A percentile compares a stretch with the other conserved stretches of the same genome.
Conservation (phyloP, 1,284 basidiomycete species). For the Wolfiporia cocos region DNA sequence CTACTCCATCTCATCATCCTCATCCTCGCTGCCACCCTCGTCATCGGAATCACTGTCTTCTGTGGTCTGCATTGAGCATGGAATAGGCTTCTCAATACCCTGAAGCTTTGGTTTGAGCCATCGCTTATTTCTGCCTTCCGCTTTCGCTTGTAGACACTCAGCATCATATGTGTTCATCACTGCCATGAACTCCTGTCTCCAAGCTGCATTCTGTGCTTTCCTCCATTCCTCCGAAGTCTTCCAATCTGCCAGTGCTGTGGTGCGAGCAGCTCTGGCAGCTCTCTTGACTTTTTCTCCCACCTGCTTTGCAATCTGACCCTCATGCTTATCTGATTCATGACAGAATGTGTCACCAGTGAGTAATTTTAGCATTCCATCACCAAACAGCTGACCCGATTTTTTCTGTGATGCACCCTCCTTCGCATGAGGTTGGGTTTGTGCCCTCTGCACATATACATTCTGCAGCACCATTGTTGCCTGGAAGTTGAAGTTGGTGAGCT, state of each 20-base stretch:
- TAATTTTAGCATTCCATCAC: slow-evolving; percentile 9
- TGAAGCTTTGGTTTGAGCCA: too few species aligned
- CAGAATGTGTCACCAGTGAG: slow-evolving; percentile 8
- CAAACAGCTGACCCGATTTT: slow-evolving; percentile 7
- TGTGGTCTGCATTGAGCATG: too few species aligned
- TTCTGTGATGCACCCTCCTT: slow-evolving; percentile 15
- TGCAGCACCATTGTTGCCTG: slow-evolving; percentile 12
- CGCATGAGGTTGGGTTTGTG: slow-evolving; percentile 16
- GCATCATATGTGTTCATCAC: too few species aligned
- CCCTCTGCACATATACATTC: slow-evolving; percentile 10
- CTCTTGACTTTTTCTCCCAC: not conserved
- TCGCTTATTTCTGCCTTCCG: too few species aligned
- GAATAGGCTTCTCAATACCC: too few species aligned
- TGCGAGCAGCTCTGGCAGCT: not conserved
- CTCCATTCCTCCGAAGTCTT: not conserved
- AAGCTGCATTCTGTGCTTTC: not conserved
- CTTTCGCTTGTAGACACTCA: too few species aligned
- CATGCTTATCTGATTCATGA: not conserved
- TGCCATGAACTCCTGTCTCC: not conserved
- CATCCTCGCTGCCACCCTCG: too few species aligned
- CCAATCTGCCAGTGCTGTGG: not conserved
- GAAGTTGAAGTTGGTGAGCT: not conserved
- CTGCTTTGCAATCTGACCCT: not conserved
- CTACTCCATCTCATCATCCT: too few species aligned
- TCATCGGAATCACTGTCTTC: too few species aligned